Conservation (phyloP, 176 grass and related monocot genomes). For the Hordeum vulgare region DNA sequence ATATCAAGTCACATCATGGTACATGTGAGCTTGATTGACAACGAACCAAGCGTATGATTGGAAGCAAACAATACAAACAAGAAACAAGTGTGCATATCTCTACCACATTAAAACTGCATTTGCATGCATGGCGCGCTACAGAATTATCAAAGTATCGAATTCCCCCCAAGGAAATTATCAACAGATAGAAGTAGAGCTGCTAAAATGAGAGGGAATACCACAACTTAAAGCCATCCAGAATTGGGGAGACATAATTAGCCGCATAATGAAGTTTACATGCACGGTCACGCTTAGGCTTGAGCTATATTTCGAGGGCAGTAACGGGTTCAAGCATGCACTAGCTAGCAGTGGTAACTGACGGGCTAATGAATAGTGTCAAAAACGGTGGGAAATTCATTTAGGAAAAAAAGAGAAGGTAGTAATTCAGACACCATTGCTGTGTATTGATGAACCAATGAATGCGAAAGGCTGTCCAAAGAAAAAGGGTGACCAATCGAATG, state of each 20-base stretch:
- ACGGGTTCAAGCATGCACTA: not conserved
- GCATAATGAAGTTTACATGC: not conserved
- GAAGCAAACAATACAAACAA: not conserved
- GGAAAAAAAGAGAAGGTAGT: too few relatives aligned
- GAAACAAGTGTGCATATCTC: not conserved
- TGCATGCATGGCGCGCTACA: not conserved
- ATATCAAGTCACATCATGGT: not conserved
- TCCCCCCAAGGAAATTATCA: too few relatives aligned
- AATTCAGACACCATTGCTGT: not conserved
- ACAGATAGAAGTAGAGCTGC: not conserved
- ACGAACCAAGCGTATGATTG: not conserved
- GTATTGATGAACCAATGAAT: not conserved
- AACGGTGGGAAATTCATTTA: not conserved
- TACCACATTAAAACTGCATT: not conserved
- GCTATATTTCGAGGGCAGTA: not conserved
- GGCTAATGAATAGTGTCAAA: not conserved
- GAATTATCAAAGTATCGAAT: not conserved
- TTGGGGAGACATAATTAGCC: not conserved
- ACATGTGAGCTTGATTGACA: conserved; percentile 5
- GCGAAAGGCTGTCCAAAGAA: not conserved
- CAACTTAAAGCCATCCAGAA: not conserved
- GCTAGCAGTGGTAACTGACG: not conserved
- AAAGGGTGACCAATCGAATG: not conserved
- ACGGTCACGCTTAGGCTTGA: not conserved
- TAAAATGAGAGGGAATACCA: not conserved